Conservation (phyloP, 73 alveolate genomes). For the Breviolum minutum region DNA sequence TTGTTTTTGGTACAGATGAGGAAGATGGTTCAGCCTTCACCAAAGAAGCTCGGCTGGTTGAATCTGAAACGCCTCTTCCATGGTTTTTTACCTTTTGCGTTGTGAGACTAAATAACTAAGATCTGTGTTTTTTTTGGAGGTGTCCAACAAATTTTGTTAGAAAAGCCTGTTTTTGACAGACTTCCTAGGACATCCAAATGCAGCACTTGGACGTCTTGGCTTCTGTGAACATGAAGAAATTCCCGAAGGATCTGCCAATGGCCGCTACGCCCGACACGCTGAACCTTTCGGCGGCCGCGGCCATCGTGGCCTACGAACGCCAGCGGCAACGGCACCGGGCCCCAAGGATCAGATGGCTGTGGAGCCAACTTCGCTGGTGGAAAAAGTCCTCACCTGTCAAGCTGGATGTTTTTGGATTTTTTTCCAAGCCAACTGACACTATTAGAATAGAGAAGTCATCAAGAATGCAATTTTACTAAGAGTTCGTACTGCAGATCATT, state of each 20-base stretch:
- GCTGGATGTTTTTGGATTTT: background rate
- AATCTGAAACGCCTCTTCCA: background rate
- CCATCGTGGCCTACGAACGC: slow-evolving; percentile 76
- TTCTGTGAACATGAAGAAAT: background rate
- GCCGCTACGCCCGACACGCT: slow-evolving; percentile 1
- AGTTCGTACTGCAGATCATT: too few relatives aligned
- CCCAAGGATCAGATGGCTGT: background rate
- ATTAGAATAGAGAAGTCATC: too few relatives aligned
- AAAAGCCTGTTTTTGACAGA: too few relatives aligned
- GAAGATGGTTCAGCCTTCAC: slow-evolving; percentile 71
- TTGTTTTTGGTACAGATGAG: slow-evolving; percentile 37
- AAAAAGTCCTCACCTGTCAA: background rate
- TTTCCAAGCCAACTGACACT: too few relatives aligned
- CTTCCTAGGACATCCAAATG: background rate
- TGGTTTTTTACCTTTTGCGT: too few relatives aligned
- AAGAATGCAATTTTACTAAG: too few relatives aligned
- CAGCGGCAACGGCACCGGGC: slow-evolving; percentile 33
- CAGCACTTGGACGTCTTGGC: slow-evolving; percentile 34
- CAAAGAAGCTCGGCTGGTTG: background rate
- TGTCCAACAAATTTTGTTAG: too few relatives aligned
- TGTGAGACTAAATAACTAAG: too few relatives aligned
- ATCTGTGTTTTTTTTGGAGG: too few relatives aligned
- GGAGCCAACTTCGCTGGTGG: background rate
- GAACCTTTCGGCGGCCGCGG: slow-evolving; percentile 51
- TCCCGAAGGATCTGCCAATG: background rate